Evolutionary conservation across 75 land plant species (phyloP).

Genomic region (Larix kaempferi): DNA sequence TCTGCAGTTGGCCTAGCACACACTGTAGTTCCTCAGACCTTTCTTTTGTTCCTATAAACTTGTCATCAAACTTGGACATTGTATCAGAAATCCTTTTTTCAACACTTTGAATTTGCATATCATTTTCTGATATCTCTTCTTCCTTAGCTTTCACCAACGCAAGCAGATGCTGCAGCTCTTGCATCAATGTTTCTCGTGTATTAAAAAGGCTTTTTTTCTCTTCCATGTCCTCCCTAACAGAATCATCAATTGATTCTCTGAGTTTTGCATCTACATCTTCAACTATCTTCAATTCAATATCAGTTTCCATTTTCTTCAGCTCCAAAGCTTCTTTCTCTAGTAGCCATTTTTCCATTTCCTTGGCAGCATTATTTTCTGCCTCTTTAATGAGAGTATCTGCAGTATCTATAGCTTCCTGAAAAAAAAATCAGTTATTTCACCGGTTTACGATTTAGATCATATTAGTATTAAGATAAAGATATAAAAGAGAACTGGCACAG

Average conservation of each 20-base stretch:
- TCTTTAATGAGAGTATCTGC: slow-evolving; percentile 31
- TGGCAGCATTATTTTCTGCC: slow-evolving; percentile 29
- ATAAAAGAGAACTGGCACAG: not conserved
- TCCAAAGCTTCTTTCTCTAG: slow-evolving; percentile 53
- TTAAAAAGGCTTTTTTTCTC: slow-evolving; percentile 40
- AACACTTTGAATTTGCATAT: slow-evolving; percentile 40
- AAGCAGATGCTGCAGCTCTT: slow-evolving; percentile 66
- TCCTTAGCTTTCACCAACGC: slow-evolving; percentile 60
- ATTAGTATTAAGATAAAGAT: not conserved
- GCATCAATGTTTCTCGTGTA: slow-evolving; percentile 29
- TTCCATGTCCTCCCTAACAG: slow-evolving; percentile 34
- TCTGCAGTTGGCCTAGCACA: slow-evolving; percentile 28
- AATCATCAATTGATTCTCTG: slow-evolving; percentile 32
- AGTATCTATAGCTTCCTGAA: slow-evolving; percentile 52
- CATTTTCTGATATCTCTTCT: slow-evolving; percentile 58
- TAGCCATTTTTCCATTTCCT: slow-evolving; percentile 43
- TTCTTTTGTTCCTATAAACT: slow-evolving; percentile 24
- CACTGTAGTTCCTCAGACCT: slow-evolving; percentile 27
- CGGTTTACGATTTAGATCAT: not conserved
- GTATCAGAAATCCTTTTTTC: slow-evolving; percentile 45
- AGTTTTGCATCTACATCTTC: slow-evolving; percentile 43
- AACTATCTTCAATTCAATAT: slow-evolving; percentile 43
- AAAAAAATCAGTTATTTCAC: not conserved
- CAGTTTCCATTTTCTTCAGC: slow-evolving; percentile 43
- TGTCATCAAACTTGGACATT: slow-evolving; percentile 34